Percentiles rank a stretch among this genome's conserved stretches.
Evolutionary conservation across 805 yeast species (phyloP).

Genomic region (Lipomyces lipofer): DNA sequence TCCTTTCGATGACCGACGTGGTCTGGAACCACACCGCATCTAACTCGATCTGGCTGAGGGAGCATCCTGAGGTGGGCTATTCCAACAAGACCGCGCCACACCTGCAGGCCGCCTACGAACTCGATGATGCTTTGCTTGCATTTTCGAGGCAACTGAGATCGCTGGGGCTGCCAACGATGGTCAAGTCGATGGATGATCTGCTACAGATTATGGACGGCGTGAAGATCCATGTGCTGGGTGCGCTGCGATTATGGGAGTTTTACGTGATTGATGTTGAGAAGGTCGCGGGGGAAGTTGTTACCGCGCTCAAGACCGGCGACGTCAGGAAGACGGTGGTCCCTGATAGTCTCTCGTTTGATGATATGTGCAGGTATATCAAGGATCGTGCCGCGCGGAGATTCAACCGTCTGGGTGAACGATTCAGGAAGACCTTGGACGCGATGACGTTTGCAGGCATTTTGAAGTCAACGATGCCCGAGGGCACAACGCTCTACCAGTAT

Average conservation of each 20-base stretch:
- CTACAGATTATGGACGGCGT: slow-evolving; percentile 65
- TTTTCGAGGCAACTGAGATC: slow-evolving; percentile 60
- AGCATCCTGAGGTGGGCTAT: slow-evolving; percentile 90
- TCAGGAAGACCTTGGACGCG: slow-evolving; percentile 55
- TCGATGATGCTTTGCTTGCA: slow-evolving; percentile 67
- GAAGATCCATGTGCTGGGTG: slow-evolving; percentile 63
- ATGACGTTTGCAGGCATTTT: slow-evolving; percentile 56
- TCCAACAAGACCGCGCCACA: slow-evolving; percentile 87
- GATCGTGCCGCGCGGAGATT: slow-evolving; percentile 32
- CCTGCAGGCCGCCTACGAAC: slow-evolving; percentile 75
- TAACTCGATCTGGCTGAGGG: slow-evolving; percentile 80
- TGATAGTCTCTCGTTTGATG: slow-evolving; percentile 25
- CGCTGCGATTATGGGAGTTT: slow-evolving; percentile 80
- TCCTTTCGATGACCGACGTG: slow-evolving; percentile 83
- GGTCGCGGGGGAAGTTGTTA: slow-evolving; percentile 42
- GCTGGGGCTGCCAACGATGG: slow-evolving; percentile 61
- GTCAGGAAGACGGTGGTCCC: slow-evolving; percentile 23
- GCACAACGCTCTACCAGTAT: slow-evolving; percentile 42
- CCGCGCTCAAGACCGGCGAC: slow-evolving; percentile 21
- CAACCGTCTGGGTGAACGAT: slow-evolving; percentile 53
- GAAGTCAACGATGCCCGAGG: slow-evolving; percentile 38
- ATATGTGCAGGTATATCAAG: slow-evolving; percentile 18
- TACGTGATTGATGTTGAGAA: slow-evolving; percentile 65
- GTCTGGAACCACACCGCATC: slow-evolving; percentile 95
- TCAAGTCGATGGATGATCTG: slow-evolving; percentile 57